phyloP scores from a whole-genome alignment of 2,329 filamentous ascomycete species.

The Ceratocystis colombiana region DNA sequence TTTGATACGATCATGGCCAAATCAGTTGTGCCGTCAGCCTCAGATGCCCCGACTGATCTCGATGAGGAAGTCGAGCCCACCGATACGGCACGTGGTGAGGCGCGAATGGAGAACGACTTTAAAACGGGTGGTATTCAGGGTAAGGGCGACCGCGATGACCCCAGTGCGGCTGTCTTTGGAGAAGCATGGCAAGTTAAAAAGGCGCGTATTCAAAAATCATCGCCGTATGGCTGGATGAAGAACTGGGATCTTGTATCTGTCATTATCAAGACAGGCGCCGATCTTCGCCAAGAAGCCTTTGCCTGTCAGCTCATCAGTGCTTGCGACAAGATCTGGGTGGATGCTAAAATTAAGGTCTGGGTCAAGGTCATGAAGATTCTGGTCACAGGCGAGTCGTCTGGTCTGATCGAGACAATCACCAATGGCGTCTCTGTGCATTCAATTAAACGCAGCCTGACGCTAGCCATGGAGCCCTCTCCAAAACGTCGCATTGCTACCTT shows the following conservation, averaged over 20 bases:
- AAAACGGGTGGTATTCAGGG: slow-evolving; percentile 75
- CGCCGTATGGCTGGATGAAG: slow-evolving; percentile 79
- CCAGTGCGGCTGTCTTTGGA: slow-evolving; percentile 75
- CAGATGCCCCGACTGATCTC: slow-evolving; percentile 22
- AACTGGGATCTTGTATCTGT: slow-evolving; percentile 83
- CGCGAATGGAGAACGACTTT: slow-evolving; percentile 80
- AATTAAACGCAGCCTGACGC: slow-evolving; percentile 68
- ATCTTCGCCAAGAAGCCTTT: slow-evolving; percentile 75
- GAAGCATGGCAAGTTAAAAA: slow-evolving; percentile 79
- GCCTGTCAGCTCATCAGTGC: slow-evolving; percentile 75
- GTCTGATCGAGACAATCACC: slow-evolving; percentile 77
- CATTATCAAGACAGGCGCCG: slow-evolving; percentile 77
- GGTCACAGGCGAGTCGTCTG: slow-evolving; percentile 74
- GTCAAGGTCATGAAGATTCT: slow-evolving; percentile 80
- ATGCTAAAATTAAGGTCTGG: slow-evolving; percentile 69
- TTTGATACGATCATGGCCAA: slow-evolving; percentile 78
- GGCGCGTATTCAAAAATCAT: slow-evolving; percentile 71
- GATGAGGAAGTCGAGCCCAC: slow-evolving; percentile 32
- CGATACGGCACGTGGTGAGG: slow-evolving; percentile 54
- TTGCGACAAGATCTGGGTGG: slow-evolving; percentile 71
- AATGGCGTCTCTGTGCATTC: slow-evolving; percentile 82
- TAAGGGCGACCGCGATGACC: slow-evolving; percentile 73
- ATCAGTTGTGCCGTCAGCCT: slow-evolving; percentile 44
- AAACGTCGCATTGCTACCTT: slow-evolving; percentile 67
- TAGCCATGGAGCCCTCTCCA: slow-evolving; percentile 43